Percentiles rank a stretch among this genome's conserved stretches.
Conservation (phyloP, 2,329 filamentous ascomycete species). For the Ascochyta clinopodiicola region DNA sequence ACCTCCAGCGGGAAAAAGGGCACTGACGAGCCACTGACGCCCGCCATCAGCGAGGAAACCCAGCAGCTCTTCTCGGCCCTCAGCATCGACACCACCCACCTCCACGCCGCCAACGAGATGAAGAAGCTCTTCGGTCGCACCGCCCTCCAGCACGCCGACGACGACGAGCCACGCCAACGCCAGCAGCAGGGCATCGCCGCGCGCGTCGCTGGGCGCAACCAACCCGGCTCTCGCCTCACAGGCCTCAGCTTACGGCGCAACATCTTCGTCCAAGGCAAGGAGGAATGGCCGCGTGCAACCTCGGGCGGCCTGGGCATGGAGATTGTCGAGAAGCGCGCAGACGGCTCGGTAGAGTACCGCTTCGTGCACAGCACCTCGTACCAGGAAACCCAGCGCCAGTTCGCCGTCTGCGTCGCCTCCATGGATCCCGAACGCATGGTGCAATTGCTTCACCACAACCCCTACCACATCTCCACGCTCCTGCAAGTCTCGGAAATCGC, state of each 20-base stretch:
- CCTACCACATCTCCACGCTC: slow-evolving; percentile 93
- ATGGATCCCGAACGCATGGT: slow-evolving; percentile 88
- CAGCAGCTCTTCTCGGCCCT: slow-evolving; percentile 62
- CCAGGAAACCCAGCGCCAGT: slow-evolving; percentile 74
- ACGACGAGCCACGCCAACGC: slow-evolving; percentile 57
- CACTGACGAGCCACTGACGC: slow-evolving; percentile 26
- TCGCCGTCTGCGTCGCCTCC: slow-evolving; percentile 78
- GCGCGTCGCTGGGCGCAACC: slow-evolving; percentile 62
- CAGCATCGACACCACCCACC: slow-evolving; percentile 70
- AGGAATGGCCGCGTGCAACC: slow-evolving; percentile 81
- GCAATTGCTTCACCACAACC: slow-evolving; percentile 72
- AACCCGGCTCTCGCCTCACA: slow-evolving; percentile 65
- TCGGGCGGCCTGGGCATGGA: slow-evolving; percentile 87
- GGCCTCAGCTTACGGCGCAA: slow-evolving; percentile 78
- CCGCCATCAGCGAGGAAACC: slow-evolving; percentile 46
- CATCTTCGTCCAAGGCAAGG: slow-evolving; percentile 83
- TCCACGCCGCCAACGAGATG: slow-evolving; percentile 94
- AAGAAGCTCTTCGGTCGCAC: slow-evolving; percentile 72
- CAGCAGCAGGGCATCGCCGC: slow-evolving; percentile 65
- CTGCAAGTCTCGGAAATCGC: slow-evolving; percentile 92
- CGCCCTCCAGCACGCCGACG: slow-evolving; percentile 63
- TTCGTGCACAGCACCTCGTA: slow-evolving; percentile 80
- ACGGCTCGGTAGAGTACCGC: slow-evolving; percentile 73
- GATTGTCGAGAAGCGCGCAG: slow-evolving; percentile 60
- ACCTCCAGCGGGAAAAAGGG: slow-evolving; percentile 24